Percentiles rank a stretch among this genome's conserved stretches.
phyloP scores from a whole-genome alignment of 345 rosid genomes.

The Lumnitzera racemosa region DNA sequence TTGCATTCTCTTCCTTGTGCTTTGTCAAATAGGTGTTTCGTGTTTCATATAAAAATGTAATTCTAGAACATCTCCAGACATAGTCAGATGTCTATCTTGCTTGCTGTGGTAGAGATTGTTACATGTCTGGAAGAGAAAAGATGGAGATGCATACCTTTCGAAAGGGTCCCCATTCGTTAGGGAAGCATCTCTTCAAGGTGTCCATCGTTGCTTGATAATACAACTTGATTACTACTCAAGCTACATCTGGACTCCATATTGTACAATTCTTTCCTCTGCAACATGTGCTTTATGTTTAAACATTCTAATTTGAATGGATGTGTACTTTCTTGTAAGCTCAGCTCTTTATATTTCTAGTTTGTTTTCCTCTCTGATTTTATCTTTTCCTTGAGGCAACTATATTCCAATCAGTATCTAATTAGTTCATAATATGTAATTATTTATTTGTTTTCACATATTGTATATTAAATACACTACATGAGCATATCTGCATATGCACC shows the following conservation, averaged over 20 bases:
- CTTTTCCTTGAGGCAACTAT: too few species aligned
- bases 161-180: conserved; percentile 33
- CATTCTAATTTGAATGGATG: not conserved
- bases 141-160: conserved; percentile 21
- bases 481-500: too few species aligned
- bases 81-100: conserved; percentile 29
- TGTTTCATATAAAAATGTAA: not conserved
- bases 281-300: not conserved
- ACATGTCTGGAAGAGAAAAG: conserved; percentile 38
- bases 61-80: not conserved
- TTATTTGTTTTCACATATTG: too few species aligned
- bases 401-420: too few species aligned
- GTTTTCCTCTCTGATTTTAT: too few species aligned
- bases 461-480: too few species aligned
- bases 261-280: not conserved
- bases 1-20: not conserved
- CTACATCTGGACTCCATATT: conserved; percentile 49
- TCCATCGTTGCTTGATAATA: conserved; percentile 34
- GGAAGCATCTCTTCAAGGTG: conserved; percentile 27
- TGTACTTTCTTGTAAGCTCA: not conserved
- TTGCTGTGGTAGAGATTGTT: conserved; percentile 26
- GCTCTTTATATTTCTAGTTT: not conserved
- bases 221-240: conserved; percentile 21
- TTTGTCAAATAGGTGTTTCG: not conserved
- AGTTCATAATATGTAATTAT: too few species aligned